Evolutionary conservation across 306 rosid species (phyloP), one percentile per base, ranked within the genome.

Genomic region (Aeschynomene evenia): DNA sequence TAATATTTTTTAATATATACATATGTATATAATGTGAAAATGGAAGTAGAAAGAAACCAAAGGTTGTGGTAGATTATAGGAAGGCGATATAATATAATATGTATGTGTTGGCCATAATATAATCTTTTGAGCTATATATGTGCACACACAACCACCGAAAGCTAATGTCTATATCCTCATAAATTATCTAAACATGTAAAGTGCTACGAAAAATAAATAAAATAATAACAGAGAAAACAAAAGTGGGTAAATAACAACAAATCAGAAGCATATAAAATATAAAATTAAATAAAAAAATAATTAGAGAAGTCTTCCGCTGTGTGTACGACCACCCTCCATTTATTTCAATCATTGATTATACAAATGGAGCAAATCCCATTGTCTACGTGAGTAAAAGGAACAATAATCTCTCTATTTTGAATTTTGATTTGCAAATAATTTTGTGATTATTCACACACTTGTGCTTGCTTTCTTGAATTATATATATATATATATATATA

Each of bases 21-120:
- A n/a, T n/a, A n/a, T n/a, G n/a, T n/a, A n/a, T n/a, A n/a, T n/a
- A n/a, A n/a, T n/a, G n/a, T 28, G 52, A 49, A 50, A 60, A 49
- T 49, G 69, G n/a, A 72, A 72, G 54, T 53, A 15, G 63, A 72
- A 54, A 62, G 55, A 50, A 60, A 14, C 40, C 61, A 29, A 24
- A 56, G 37, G 24, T 59, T 59, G 31, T 28, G 33, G 14, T 16
- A 19, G 8, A 13, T 42, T 56, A 66, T 54, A 69, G 42, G 6
- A 23, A 9, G 4, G 8, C 3, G 16, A 45, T 29, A 16, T n/a
- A n/a, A n/a, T n/a, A n/a, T n/a, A n/a, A n/a, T n/a, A n/a, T n/a
- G 11, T 48, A 66, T 21, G 39, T 40, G 37, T 26, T 36, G 23
- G 14, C 70, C 55, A 63, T 14, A 19, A 23, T 50, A n/a, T 63